Conservation (phyloP, 2,329 filamentous ascomycete species). For the Amauroascus verrucosus region DNA sequence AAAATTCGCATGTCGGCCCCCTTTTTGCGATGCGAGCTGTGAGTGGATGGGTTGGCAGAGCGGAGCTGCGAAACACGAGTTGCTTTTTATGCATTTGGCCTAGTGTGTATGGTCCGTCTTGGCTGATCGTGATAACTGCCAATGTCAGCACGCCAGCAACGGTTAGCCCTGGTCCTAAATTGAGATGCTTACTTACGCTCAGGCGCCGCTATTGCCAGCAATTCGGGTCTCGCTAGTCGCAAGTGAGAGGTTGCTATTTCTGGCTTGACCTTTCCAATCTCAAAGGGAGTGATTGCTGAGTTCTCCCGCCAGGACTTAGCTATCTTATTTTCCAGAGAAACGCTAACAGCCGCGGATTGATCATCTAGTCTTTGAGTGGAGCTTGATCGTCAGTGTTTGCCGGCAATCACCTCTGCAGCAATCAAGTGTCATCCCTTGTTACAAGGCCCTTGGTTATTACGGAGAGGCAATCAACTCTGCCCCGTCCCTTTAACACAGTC, state of each 20-base stretch:
- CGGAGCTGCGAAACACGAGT: conserved; percentile 2
- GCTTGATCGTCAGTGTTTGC: conserved; percentile 15
- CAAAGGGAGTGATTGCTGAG: neutral
- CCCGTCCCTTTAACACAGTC: neutral
- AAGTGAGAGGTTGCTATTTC: neutral
- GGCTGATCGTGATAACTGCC: neutral
- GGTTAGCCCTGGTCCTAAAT: neutral
- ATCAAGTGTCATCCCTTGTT: neutral
- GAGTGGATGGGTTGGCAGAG: neutral
- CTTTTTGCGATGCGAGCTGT: neutral
- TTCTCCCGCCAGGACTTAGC: no score
- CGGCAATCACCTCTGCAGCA: neutral
- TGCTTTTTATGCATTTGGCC: neutral
- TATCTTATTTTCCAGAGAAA: neutral
- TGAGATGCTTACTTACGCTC: neutral
- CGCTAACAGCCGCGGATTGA: neutral
- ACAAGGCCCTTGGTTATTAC: neutral
- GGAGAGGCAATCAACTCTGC: neutral
- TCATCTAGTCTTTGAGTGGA: conserved; percentile 11
- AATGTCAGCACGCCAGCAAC: neutral
- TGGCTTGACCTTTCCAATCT: no score
- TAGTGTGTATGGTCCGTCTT: neutral
- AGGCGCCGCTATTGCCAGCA: neutral
- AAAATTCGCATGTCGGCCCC: neutral
- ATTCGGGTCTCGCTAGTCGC: neutral